These are phyloP conservation scores for Calonectria naviculata DNA, from an alignment of 2,329 filamentous ascomycete genomes.

Conservation along the genomic window DNA sequence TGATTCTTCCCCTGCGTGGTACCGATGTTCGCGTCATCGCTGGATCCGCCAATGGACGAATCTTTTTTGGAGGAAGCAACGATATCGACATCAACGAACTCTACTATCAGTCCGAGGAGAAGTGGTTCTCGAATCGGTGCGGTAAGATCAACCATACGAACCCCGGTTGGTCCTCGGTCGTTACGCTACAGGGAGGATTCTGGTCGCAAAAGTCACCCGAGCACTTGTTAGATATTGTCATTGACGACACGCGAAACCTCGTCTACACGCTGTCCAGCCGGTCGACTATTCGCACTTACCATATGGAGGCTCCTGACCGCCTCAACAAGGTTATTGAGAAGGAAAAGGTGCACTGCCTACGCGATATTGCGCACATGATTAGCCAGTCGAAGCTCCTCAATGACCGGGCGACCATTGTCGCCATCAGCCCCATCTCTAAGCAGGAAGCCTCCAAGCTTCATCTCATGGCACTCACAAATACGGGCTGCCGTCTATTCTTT, in stretches of 20 bases:
- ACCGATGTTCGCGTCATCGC: slow-evolving; percentile 82
- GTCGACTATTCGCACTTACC: slow-evolving; percentile 91
- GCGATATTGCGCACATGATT: slow-evolving; percentile 89
- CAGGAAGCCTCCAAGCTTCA: slow-evolving; percentile 85
- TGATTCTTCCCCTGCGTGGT: slow-evolving; percentile 82
- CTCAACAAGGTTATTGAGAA: slow-evolving; percentile 75
- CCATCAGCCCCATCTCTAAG: slow-evolving; percentile 85
- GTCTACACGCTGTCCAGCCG: slow-evolving; percentile 91
- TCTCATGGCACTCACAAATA: slow-evolving; percentile 89
- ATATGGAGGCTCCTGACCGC: slow-evolving; percentile 76
- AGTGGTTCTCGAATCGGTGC: slow-evolving; percentile 92
- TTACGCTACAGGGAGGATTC: slow-evolving; percentile 62
- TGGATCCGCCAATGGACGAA: slow-evolving; percentile 85
- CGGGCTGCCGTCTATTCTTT: slow-evolving; percentile 90
- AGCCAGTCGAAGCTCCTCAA: slow-evolving; percentile 77
- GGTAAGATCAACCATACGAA: slow-evolving; percentile 90
- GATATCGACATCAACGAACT: slow-evolving; percentile 94
- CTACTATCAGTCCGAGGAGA: slow-evolving; percentile 96
- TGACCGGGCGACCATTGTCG: slow-evolving; percentile 78
- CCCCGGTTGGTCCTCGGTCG: slow-evolving; percentile 74
- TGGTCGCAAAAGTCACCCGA: slow-evolving; percentile 67
- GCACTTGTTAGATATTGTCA: slow-evolving; percentile 79
- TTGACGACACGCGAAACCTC: slow-evolving; percentile 89
- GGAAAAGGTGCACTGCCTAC: slow-evolving; percentile 68
- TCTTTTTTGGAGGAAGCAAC: slow-evolving; percentile 87